Evolutionary conservation across 257 asterid species (phyloP).

Genomic region (Nemophila menziesii): DNA sequence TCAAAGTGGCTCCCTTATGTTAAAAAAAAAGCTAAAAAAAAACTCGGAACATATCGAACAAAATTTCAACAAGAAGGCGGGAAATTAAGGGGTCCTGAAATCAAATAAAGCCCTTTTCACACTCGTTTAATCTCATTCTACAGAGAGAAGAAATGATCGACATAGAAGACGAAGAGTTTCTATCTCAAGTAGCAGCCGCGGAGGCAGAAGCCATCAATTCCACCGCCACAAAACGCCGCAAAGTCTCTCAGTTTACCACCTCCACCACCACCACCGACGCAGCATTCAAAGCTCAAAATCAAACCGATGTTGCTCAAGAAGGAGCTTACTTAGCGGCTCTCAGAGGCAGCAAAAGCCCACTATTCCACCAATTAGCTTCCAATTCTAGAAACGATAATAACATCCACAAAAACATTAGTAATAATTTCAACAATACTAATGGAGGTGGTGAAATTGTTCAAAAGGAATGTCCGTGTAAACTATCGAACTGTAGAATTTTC

Average conservation of each 20-base stretch:
- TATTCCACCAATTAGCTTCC: conserved; percentile 4
- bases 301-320: conserved; percentile 1
- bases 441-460: conserved; percentile 6
- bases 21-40: no score
- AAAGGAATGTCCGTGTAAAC: conserved; percentile 15
- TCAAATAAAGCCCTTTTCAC: no score
- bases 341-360: conserved; percentile 11
- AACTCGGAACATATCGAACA: no score
- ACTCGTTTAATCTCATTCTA: not conserved
- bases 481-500: conserved; percentile 7
- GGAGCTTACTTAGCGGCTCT: conserved; percentile 17
- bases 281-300: not conserved
- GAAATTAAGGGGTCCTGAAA: no score
- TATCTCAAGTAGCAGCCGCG: conserved; percentile 12
- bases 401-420: not conserved
- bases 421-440: not conserved
- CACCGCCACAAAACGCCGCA: conserved; percentile 12
- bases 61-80: no score
- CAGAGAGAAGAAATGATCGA: conserved; percentile 12
- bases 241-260: conserved; percentile 2
- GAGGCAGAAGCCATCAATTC: conserved; percentile 15
- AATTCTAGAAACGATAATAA: not conserved
- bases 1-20: no score
- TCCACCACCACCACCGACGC: conserved; percentile 1
- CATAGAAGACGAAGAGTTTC: conserved; percentile 12